A percentile compares a stretch with the other conserved stretches of the same genome.
phyloP scores from a whole-genome alignment of 495 filamentous ascomycete species.

The Hyaloscypha bicolor region DNA sequence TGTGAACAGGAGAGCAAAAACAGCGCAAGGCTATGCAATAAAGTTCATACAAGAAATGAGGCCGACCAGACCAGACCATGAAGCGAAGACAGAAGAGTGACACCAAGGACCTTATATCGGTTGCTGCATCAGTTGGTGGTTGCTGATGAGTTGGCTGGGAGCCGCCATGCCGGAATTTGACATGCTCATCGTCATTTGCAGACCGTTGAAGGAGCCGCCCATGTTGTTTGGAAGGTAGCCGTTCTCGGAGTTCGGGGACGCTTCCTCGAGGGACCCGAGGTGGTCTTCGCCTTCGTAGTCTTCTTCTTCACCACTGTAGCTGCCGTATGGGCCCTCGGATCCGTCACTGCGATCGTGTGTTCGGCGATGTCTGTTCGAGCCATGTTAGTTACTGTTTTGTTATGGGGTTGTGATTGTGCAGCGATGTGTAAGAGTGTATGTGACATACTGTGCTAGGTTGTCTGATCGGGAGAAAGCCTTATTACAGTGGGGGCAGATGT shows the following conservation, averaged over 20 bases:
- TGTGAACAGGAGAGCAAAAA: conserved; percentile 12
- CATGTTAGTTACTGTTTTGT: conserved; percentile 36
- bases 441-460: conserved; percentile 93
- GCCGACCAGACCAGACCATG: conserved; percentile 3
- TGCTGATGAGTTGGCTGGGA: conserved; percentile 46
- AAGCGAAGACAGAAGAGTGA: conserved; percentile 24
- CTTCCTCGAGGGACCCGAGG: conserved; percentile 74
- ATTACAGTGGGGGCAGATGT: conserved; percentile 94
- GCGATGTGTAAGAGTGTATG: conserved; percentile 23
- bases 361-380: conserved; percentile 75
- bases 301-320: conserved; percentile 72
- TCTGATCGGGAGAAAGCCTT: conserved; percentile 98
- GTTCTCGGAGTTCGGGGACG: conserved; percentile 64
- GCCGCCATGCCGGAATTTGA: conserved; percentile 47
- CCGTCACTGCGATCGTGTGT: conserved; percentile 84
- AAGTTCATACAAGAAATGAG: conserved; percentile 29
- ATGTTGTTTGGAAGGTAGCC: conserved; percentile 53
- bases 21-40: conserved; percentile 37
- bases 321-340: conserved; percentile 63
- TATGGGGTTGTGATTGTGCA: conserved; percentile 11
- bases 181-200: conserved; percentile 57
- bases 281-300: conserved; percentile 67
- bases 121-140: conserved; percentile 31
- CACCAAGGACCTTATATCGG: conserved; percentile 21
- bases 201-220: conserved; percentile 40